Evolutionary conservation across 2,329 filamentous ascomycete species (phyloP).

Genomic region (Epichloe typhina): DNA sequence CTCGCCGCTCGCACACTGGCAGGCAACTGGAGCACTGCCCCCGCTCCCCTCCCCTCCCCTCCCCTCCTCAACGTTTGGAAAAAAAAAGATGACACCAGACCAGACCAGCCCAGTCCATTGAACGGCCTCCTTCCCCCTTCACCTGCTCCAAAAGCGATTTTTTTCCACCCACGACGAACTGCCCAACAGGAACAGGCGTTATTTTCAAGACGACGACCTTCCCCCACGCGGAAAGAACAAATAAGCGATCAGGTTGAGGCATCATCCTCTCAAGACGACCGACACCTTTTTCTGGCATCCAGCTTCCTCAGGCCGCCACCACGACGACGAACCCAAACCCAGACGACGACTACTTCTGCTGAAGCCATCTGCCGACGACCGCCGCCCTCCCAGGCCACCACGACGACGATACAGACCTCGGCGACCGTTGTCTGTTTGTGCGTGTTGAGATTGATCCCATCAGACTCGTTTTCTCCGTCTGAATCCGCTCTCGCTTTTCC

Average conservation of each 20-base stretch:
- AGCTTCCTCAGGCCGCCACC: background rate
- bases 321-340: background rate
- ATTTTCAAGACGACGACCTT: background rate
- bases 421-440: conserved; percentile 4
- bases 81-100: conserved; percentile 3
- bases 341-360: conserved; percentile 4
- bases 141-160: conserved; percentile 3
- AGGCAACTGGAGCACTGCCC: background rate
- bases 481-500: background rate
- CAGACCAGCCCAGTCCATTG: background rate
- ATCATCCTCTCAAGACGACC: conserved; percentile 5
- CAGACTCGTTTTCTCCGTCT: background rate
- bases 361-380: conserved; percentile 13
- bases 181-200: conserved; percentile 4
- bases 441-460: background rate
- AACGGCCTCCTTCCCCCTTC: conserved; percentile 1
- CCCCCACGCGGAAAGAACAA: background rate
- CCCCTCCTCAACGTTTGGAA: background rate
- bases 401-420: conserved; percentile 17
- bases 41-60: background rate
- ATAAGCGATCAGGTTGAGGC: background rate
- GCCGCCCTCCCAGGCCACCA: conserved; percentile 20
- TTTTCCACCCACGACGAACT: conserved; percentile 2
- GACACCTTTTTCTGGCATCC: conserved; percentile 1
- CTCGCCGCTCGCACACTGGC: background rate